phyloP scores from a whole-genome alignment of 2,329 filamentous ascomycete species.

The Phialemonium atrogriseum region DNA sequence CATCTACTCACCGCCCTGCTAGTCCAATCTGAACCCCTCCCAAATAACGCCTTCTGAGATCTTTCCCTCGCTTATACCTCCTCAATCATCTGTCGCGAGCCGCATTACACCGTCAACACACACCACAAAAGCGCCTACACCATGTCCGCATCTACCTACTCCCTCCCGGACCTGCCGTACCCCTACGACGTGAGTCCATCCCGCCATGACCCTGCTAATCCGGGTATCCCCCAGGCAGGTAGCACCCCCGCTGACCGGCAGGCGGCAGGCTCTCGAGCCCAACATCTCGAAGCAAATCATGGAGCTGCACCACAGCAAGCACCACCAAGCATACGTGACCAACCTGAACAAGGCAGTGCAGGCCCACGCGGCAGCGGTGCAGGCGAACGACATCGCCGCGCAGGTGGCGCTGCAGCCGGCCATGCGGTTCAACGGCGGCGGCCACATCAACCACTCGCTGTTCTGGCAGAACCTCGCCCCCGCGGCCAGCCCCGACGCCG shows the following conservation, averaged over 20 bases:
- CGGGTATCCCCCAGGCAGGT: background rate
- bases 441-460: conserved; percentile 59
- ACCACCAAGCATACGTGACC: conserved; percentile 91
- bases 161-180: conserved; percentile 21
- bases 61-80: too few species aligned
- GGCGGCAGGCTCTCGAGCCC: conserved; percentile 45
- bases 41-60: too few species aligned
- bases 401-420: conserved; percentile 55
- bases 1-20: too few species aligned
- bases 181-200: conserved; percentile 25
- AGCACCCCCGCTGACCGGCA: background rate
- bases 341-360: conserved; percentile 75
- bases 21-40: too few species aligned
- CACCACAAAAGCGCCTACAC: background rate
- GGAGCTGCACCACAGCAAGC: conserved; percentile 91
- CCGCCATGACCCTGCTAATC: background rate
- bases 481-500: conserved; percentile 46
- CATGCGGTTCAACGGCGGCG: conserved; percentile 61
- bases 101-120: background rate
- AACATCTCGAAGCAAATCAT: conserved; percentile 83
- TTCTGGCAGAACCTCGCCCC: conserved; percentile 68
- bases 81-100: background rate
- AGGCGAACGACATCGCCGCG: conserved; percentile 44
- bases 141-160: conserved; percentile 22
- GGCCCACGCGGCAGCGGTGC: conserved; percentile 53